phyloP scores from a whole-genome alignment of 306 rosid species.

The Mimosa pudica region DNA sequence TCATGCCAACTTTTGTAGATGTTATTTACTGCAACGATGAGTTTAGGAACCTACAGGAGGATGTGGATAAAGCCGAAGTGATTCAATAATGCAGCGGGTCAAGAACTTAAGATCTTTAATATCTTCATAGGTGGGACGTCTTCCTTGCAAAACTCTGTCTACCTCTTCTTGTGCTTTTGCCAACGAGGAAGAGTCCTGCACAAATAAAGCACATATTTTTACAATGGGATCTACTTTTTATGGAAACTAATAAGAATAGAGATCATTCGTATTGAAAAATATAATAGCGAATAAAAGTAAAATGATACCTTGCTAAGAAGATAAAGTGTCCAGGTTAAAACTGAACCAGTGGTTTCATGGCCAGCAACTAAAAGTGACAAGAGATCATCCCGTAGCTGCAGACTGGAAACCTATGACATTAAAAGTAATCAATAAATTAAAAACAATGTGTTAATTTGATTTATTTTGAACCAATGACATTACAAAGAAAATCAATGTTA shows the following conservation, averaged over 20 bases:
- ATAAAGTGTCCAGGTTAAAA: constrained; percentile 92
- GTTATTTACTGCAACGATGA: constrained; percentile 16
- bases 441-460: not conserved
- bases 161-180: constrained; percentile 84
- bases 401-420: constrained; percentile 74
- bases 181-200: constrained; percentile 64
- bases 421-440: constrained; percentile 32
- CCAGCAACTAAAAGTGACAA: constrained; percentile 95
- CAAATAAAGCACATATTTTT: constrained; percentile 21
- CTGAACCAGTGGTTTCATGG: constrained; percentile 94
- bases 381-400: constrained; percentile 89
- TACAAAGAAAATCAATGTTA: not conserved
- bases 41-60: constrained; percentile 72
- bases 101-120: constrained; percentile 78
- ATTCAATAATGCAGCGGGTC: constrained; percentile 82
- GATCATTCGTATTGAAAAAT: not conserved
- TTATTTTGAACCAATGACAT: not conserved
- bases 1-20: constrained; percentile 20
- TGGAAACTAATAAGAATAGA: not conserved
- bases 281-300: not conserved
- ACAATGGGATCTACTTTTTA: not conserved
- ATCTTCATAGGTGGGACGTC: constrained; percentile 75
- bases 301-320: constrained; percentile 92
- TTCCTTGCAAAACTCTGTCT: constrained; percentile 80
- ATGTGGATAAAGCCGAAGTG: constrained; percentile 89